A percentile compares a stretch with the other conserved stretches of the same genome.
Evolutionary conservation across 768 basidiomycete genomes (phyloP).

Genomic region (Guyanaporus albipodus): DNA sequence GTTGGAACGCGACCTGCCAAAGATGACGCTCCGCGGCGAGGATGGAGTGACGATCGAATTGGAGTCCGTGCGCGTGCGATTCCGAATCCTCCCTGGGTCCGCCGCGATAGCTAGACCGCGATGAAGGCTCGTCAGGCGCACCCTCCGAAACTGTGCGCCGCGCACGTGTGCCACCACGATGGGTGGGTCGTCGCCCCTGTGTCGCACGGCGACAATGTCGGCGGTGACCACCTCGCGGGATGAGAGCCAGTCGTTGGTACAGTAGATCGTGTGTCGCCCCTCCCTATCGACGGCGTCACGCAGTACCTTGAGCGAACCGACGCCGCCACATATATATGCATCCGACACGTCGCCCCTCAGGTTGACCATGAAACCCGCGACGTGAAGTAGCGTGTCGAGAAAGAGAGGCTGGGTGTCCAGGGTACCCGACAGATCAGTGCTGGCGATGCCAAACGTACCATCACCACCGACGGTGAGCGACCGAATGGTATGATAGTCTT

Average conservation of each 20-base stretch:
- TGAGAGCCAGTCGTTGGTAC: constrained; percentile 41
- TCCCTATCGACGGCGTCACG: constrained; percentile 39
- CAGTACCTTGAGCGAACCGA: constrained; percentile 47
- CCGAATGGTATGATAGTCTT: constrained; percentile 54
- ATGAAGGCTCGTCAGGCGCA: constrained; percentile 48
- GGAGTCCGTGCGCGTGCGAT: constrained; percentile 24
- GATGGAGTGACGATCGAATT: constrained; percentile 25
- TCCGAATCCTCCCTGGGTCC: constrained; percentile 6
- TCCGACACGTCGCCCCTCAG: constrained; percentile 46
- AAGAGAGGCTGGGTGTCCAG: constrained; percentile 54
- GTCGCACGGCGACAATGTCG: constrained; percentile 52
- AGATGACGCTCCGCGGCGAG: constrained; percentile 29
- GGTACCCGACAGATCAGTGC: constrained; percentile 39
- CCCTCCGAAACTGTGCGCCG: constrained; percentile 55
- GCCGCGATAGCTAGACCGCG: constrained; percentile 39
- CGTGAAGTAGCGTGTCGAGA: constrained; percentile 63
- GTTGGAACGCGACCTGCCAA: constrained; percentile 26
- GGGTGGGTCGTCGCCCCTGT: constrained; percentile 32
- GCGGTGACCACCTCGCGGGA: constrained; percentile 45
- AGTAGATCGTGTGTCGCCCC: constrained; percentile 48
- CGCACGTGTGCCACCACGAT: constrained; percentile 53
- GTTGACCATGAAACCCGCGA: constrained; percentile 69
- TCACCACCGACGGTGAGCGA: constrained; percentile 47
- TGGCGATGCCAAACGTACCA: constrained; percentile 50
- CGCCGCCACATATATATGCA: constrained; percentile 59